These are phyloP conservation scores for Ogataea zsoltii DNA, from an alignment of 805 yeast species.

Conservation along the genomic window DNA sequence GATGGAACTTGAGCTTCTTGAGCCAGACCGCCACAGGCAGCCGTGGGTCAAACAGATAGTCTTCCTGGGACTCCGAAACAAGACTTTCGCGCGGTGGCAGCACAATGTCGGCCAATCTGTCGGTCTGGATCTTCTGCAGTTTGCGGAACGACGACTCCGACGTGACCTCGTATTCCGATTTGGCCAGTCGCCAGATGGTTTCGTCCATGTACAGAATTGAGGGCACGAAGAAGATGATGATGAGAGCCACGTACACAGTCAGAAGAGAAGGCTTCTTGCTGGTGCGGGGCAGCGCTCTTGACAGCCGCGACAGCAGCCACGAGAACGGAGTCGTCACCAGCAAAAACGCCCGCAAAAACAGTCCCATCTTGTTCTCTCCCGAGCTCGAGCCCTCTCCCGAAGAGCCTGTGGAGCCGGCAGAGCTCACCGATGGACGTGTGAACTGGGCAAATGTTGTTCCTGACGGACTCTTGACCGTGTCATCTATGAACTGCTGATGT, in stretches of 20 bases:
- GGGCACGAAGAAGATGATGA: slow-evolving; percentile 19
- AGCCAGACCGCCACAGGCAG: slow-evolving; percentile 34
- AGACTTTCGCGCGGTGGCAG: slow-evolving; percentile 52
- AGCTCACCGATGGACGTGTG: background rate
- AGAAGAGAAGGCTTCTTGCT: slow-evolving; percentile 16
- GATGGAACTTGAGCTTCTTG: slow-evolving; percentile 16
- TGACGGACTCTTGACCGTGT: slow-evolving; percentile 1
- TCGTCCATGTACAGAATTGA: slow-evolving; percentile 20
- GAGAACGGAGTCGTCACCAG: slow-evolving; percentile 12
- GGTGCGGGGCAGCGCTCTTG: slow-evolving; percentile 7
- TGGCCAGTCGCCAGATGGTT: slow-evolving; percentile 10
- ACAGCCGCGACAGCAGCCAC: slow-evolving; percentile 5
- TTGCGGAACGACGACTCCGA: slow-evolving; percentile 15
- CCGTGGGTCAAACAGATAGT: slow-evolving; percentile 33
- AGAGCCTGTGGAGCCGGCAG: background rate
- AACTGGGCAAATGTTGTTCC: slow-evolving; percentile 3
- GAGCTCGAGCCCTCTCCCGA: background rate
- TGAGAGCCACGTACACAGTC: slow-evolving; percentile 15
- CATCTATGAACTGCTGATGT: slow-evolving; percentile 2
- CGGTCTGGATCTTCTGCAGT: slow-evolving; percentile 15
- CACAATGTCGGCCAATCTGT: slow-evolving; percentile 48
- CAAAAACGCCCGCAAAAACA: slow-evolving; percentile 2
- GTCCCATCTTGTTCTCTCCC: too few species aligned
- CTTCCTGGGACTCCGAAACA: background rate
- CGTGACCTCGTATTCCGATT: slow-evolving; percentile 13